Base-by-base conservation (phyloP, 106 monocot species). In the Phalaenopsis equestris region DNA sequence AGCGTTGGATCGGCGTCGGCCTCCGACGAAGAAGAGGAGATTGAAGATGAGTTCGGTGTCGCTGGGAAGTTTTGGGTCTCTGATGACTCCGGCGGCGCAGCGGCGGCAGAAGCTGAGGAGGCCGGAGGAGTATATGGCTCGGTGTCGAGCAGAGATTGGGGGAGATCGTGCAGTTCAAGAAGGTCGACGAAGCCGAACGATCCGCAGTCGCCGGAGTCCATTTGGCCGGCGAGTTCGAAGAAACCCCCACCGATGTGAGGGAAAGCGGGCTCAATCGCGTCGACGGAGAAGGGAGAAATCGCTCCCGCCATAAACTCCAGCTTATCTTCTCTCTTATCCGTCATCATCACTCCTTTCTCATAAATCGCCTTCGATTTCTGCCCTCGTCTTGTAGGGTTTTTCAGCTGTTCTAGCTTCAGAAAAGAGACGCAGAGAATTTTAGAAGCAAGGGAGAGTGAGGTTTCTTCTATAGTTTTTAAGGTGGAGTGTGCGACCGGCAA, bases 161-260 rank as follows among this genome's bases (percentile, higher is more conserved):
- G 42, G 23, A 78, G 61, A 41, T 86, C 84, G 38, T 80, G 82
- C 2, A 81, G 55, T 1, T 81, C 85, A 15, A 92, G 84, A 14
- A 92, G 84, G 23, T 88, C 91, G 18, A 91, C 80, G 78, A 91
- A 91, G 41, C 87, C 72, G 36, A 79, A 30, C 2, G 87, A 77
- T 58, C 78, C 78, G 41, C 76, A 41, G 21, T 79, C 77, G 3
- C 45, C 83, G 41, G 42, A 10, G 6, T 39, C 74, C 18, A 23
- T 52, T 10, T 52, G 17, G 43, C 43, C 43, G 5, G 18, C 18
- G 74, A 41, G 12, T 36, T 84, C 84, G 65, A 83, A 81, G 67
- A 76, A 52, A 12, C 52, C 52, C 14, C 52, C 16, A 17, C 67
- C 73, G 6, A 45, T 45, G 68, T 55, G 56, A 52, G 17, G 78